Evolutionary conservation across 257 asterid species (phyloP), one percentile per base, ranked within the genome.

Genomic region (Ocimum tenuiflorum): DNA sequence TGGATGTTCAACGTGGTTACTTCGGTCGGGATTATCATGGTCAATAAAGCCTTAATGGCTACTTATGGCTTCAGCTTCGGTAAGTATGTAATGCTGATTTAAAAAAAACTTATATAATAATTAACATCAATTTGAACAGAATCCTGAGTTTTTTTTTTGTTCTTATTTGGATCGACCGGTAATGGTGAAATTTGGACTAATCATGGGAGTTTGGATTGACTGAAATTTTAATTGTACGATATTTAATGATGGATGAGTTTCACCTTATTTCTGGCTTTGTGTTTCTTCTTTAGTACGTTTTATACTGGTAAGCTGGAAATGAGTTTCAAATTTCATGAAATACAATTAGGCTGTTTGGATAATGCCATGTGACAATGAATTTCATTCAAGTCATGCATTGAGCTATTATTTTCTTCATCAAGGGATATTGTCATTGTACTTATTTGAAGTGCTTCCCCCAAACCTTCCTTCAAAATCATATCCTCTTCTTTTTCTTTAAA

Each of bases 31-130:
- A 86, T 92, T 45, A 92, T 92, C 60, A 86, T 92, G 69, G 96
- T 89, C 77, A 92, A 92, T 76, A 92, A 89, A 77, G 94, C 98
- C 24, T 81, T 92, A 60, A 92, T 89, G 98, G 97, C 91, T 75
- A 89, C 79, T 35, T 92, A 92, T 22, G 95, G 97, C 54, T 92
- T 92, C 89, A 89, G 86, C 79, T 92, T 92, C 75, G 97, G 98
- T 89, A 86, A 80, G 39, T 63, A 46, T 62, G 62, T 59, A 22
- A 12, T 3, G 60, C 56, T 14, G 15, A 31, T 15, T 14, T 31
- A 4, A 15, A 14, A 23, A 29, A 0, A 22, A 22, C 48, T n/a
- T n/a, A n/a, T n/a, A n/a, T n/a, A n/a, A 31, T 59, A 6, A 31
- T 27, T n/a, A 2, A 0, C 19, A 49, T 18, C 12, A 29, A 15